These are phyloP conservation scores for Ogataea glucozyma DNA, from an alignment of 805 yeast species.

Conservation along the genomic window DNA sequence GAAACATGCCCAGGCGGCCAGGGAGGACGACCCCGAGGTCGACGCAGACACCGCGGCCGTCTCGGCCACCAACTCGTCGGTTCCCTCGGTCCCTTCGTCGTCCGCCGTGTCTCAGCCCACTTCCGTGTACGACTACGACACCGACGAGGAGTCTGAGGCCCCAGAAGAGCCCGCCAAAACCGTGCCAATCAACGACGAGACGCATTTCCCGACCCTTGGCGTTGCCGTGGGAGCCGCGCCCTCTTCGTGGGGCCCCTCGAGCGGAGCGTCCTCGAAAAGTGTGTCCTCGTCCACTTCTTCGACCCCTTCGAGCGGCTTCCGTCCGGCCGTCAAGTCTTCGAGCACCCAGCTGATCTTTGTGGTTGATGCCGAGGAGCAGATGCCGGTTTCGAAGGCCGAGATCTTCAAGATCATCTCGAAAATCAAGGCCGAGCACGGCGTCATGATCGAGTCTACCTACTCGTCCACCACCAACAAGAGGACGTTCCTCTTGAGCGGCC, in stretches of 20 bases:
- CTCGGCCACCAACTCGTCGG: conserved; percentile 21
- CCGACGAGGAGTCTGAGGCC: conserved; percentile 13
- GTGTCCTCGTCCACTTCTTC: conserved; percentile 22
- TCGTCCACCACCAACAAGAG: conserved; percentile 74
- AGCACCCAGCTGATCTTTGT: conserved; percentile 79
- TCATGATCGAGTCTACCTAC: conserved; percentile 79
- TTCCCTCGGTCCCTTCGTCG: too few species aligned
- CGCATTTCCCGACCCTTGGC: conserved; percentile 69
- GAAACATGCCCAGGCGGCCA: conserved; percentile 34
- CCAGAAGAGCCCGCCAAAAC: conserved; percentile 19
- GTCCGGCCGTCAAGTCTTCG: conserved; percentile 52
- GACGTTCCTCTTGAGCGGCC: conserved; percentile 81
- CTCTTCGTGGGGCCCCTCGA: conserved; percentile 45
- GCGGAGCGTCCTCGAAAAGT: conserved; percentile 16
- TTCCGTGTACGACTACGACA: conserved; percentile 13
- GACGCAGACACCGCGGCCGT: conserved; percentile 17
- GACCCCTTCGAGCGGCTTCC: conserved; percentile 15
- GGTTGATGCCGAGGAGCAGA: conserved; percentile 67
- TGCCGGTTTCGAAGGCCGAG: conserved; percentile 62
- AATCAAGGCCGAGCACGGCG: conserved; percentile 59
- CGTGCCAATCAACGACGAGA: conserved; percentile 47
- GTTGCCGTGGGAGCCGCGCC: conserved; percentile 41
- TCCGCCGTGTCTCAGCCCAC: conserved; percentile 22
- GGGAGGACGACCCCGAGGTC: conserved; percentile 18
- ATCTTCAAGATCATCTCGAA: conserved; percentile 64